Percentiles rank a stretch among this genome's conserved stretches.
These are phyloP conservation scores for Coemansia sp. DNA, from an alignment of 192 early-diverging fungal species.

Conservation along the genomic window DNA sequence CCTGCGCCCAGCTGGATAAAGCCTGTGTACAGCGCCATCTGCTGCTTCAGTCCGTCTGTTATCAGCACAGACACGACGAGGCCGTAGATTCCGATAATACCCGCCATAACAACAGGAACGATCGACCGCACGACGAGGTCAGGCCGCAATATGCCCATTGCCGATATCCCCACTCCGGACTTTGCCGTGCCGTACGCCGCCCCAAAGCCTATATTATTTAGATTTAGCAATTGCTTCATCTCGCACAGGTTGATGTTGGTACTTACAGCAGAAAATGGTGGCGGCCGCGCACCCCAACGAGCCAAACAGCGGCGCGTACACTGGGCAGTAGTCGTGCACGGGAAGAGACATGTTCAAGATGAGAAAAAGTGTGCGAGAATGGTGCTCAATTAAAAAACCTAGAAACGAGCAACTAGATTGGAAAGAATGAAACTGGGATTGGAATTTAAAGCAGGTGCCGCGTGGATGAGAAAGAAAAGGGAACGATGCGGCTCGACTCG, in stretches of 20 bases:
- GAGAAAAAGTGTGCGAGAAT: too few species aligned
- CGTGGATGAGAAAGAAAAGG: too few species aligned
- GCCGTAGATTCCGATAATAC: conserved; percentile 99
- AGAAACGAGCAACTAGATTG: too few species aligned
- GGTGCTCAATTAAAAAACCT: too few species aligned
- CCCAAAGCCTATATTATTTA: conserved; percentile 68
- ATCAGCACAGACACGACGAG: conserved; percentile 94
- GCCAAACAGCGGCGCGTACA: conserved; percentile 94
- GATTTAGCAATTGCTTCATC: not conserved
- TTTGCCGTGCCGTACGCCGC: conserved; percentile 93
- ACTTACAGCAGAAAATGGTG: conserved; percentile 87
- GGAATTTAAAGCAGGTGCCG: too few species aligned
- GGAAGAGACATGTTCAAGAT: conserved; percentile 35
- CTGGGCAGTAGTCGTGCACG: conserved; percentile 70
- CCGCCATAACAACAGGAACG: conserved; percentile 96
- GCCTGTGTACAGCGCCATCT: conserved; percentile 70
- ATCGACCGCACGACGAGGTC: conserved; percentile 86
- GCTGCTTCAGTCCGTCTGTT: conserved; percentile 70
- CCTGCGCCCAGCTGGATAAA: conserved; percentile 82
- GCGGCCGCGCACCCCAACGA: conserved; percentile 88
- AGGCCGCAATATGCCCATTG: conserved; percentile 82
- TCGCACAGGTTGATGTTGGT: not conserved
- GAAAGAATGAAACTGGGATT: too few species aligned
- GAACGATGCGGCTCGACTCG: too few species aligned
- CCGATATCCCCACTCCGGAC: conserved; percentile 84